phyloP scores from a whole-genome alignment of 1,284 basidiomycete genomes.

The Heterobasidion parviporum region DNA sequence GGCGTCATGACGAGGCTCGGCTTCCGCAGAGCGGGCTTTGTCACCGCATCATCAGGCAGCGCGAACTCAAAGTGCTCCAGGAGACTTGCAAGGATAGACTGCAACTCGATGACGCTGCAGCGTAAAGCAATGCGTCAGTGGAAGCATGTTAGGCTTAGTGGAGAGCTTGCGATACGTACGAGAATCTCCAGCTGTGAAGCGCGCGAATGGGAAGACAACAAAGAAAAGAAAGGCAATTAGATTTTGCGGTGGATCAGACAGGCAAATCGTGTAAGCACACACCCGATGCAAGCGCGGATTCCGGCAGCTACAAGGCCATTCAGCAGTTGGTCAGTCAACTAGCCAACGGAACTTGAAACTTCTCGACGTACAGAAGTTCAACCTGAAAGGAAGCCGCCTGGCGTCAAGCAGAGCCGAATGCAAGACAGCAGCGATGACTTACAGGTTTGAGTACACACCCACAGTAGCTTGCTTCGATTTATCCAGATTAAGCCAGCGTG shows the following conservation, averaged over 20 bases:
- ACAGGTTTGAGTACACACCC: constrained; percentile 47
- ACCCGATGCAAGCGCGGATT: constrained; percentile 18
- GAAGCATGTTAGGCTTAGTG: too few species aligned
- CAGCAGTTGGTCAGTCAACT: not conserved
- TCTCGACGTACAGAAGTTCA: constrained; percentile 12
- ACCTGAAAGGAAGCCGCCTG: constrained; percentile 8
- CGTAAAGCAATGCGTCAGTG: not conserved
- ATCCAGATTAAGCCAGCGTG: constrained; percentile 34
- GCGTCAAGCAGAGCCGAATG: not conserved
- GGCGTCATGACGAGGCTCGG: not conserved
- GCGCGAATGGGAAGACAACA: not conserved
- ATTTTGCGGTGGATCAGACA: not conserved
- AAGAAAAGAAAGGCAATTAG: not conserved
- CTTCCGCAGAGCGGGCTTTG: not conserved
- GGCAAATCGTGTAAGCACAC: not conserved
- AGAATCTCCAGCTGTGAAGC: constrained; percentile 19
- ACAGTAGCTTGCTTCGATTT: constrained; percentile 28
- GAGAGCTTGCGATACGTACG: constrained; percentile 14
- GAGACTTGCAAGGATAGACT: constrained; percentile 13
- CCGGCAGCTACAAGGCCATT: constrained; percentile 12
- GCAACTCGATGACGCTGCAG: constrained; percentile 18
- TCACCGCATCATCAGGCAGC: not conserved
- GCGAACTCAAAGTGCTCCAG: constrained; percentile 16
- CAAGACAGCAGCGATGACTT: constrained; percentile 10
- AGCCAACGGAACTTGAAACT: not conserved